Evolutionary conservation across 139 green algal species (phyloP).

Genomic region (Tetradesmus lagerheimii): DNA sequence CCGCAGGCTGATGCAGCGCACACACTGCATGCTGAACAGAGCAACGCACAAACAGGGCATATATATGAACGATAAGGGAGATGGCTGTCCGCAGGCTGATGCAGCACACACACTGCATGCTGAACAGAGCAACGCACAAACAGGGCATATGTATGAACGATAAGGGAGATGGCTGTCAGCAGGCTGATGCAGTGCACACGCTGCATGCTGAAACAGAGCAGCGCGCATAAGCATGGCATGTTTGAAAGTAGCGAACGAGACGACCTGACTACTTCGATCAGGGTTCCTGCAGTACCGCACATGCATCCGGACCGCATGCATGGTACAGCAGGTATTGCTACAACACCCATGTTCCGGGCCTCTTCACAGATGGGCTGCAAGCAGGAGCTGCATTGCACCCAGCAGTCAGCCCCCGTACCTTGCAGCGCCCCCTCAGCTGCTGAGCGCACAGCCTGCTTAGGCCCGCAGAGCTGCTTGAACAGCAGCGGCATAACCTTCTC

Average conservation of each 20-base stretch:
- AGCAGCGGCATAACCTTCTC: constrained; percentile 72
- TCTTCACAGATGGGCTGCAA: neutral
- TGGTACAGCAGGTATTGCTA: too few species aligned
- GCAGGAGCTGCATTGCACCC: neutral
- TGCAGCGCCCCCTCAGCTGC: constrained; percentile 54
- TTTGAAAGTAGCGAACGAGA: too few species aligned
- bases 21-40: constrained; percentile 44
- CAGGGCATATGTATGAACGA: too few species aligned
- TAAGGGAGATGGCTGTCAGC: constrained; percentile 58
- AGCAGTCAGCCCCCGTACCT: neutral
- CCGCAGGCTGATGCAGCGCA: constrained; percentile 28
- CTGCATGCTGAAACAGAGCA: neutral
- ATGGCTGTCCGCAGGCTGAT: constrained; percentile 49
- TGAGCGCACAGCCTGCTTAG: constrained; percentile 64
- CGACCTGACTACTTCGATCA: too few species aligned
- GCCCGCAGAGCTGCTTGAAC: constrained; percentile 65
- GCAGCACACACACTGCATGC: constrained; percentile 38
- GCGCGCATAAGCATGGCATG: too few species aligned
- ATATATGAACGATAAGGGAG: too few species aligned
- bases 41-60: neutral
- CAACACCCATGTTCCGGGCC: neutral
- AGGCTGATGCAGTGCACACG: constrained; percentile 36
- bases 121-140: too few species aligned
- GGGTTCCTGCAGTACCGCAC: too few species aligned
- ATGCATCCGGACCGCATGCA: too few species aligned